Base-by-base conservation (phyloP, 2,329 filamentous ascomycete species). In the Arachnopeziza araneosa region DNA sequence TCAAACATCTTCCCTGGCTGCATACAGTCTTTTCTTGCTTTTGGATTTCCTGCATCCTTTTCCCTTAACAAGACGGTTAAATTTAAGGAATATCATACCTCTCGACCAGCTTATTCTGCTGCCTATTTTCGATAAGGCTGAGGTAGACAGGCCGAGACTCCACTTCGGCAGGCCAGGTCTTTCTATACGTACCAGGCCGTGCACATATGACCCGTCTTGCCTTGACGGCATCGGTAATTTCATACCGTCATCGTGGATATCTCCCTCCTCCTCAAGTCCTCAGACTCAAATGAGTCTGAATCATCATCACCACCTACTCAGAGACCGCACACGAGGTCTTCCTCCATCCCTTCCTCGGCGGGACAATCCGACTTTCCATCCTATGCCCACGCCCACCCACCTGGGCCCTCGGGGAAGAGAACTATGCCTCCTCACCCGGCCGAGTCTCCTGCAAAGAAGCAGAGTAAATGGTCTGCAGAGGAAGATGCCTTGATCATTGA, bases 401-500 rank as follows among this genome's bases (percentile, higher is more conserved):
- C 60, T 61, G 65, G 65, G 61, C 54, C 64, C n/a, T 67, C 71
- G 56, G 72, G 71, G 64, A 83, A 79, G 73, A 79, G 79, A 73
- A 79, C 72, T 68, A 79, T 83, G 79, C 75, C 79, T 63, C 73
- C 82, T 32, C 82, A 86, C 70, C 76, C 78, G 19, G 72, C 79
- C 32, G 83, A 86, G 67, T 89, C 87, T 48, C 91, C 90, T 22
- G 90, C 91, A 36, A 96, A 95, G 79, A 96, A 93, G 77, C 92
- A 97, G 75, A 96, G 91, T 72, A 98, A 98, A 76, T 98, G 95
- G 95, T 96, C 91, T 5, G 81, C 89, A 0, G 91, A 97, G 63
- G 93, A 98, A 74, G 92, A 98, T 75, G 85, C 89, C n/a, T 79
- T 95, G 54, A 96, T 96, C 68, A 96, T 97, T 69, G 90, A 96